Base-by-base conservation (phyloP, 2,329 filamentous ascomycete genomes). In the Chaetomiaceae sp. region DNA sequence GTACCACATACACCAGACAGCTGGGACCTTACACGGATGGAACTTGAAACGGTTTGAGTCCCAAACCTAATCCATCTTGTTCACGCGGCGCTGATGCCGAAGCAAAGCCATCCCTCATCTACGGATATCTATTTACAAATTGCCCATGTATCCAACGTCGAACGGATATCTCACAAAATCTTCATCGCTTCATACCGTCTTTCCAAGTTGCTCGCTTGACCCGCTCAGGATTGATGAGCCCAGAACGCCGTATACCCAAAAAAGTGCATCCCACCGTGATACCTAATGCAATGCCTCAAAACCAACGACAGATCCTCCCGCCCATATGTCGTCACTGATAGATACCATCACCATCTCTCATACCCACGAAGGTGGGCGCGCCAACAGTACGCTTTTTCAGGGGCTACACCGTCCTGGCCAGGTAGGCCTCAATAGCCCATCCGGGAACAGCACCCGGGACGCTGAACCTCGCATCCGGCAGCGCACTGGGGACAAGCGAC, bases 201-300 rank as follows among this genome's bases (percentile, higher is more conserved):
- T 44, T 20, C 39, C 25, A 42, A 29, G 17, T 14, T 11, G 15
- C 15, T 19, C 22, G 15, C 29, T 17, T 29, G 15, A 25, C 34
- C 33, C 19, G 19, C 47, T 36, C 40, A 23, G 7, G 15, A 34
- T 17, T 40, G 34, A 56, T 23, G 45, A 56, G 11, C 33, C 43
- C 23, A 43, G 12, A 55, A 55, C 53, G 53, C 53, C 53, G 33
- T 47, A 29, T 47, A 44, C 43, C 47, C 43, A 44, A 37, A 44
- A 55, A 55, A 38, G 23, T 36, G 44, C 37, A 31, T 40, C 31
- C 53, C 43, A 19, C 47, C 47, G 29, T 55, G 44, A 51, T 51
- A 51, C n/a, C n/a, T n/a, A n/a, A n/a, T 51, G 48, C 53, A 55
- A 47, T 54, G 29, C 42, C 42, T 17, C 47, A 23, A 17, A 47